Base-by-base conservation (phyloP, 371 early-diverging fungal genomes). In the Syncephalis plumigaleata region DNA sequence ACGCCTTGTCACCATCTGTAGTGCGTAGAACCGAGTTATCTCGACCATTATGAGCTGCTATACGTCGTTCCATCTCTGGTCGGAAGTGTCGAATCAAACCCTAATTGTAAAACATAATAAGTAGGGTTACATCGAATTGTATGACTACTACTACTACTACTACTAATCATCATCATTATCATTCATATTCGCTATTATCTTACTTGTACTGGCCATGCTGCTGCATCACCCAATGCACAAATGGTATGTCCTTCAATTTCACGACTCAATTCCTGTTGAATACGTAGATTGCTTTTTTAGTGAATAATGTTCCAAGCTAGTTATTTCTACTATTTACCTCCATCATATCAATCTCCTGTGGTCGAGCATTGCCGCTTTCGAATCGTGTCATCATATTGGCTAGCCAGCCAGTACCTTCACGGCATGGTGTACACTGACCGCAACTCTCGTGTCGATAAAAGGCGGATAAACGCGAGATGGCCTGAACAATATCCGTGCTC, bases 171-270 rank as follows among this genome's bases (percentile, higher is more conserved):
- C n/a, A n/a, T n/a, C n/a, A n/a, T n/a, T n/a, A n/a, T n/a, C n/a
- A n/a, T n/a, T n/a, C n/a, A n/a, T n/a, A n/a, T n/a, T n/a, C n/a
- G n/a, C n/a, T n/a, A n/a, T n/a, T n/a, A n/a, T n/a, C n/a, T n/a
- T n/a, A n/a, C 59, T 57, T 86, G 87, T 17, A 96, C 88, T 16
- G 97, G 97, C 94, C 94, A 93, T 48, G 97, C 97, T 22, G 97
- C 94, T 39, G 97, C 97, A 69, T 96, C 97, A 48, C 94, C 97
- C 65, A 96, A 65, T 37, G 95, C 97, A 63, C 97, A 96, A 53
- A 96, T 96, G 21, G 97, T 94, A 60, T 93, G 94, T 7, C 97
- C 97, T 65, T 96, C 94, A 62, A 96, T 96, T 67, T 93, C 88
- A 61, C 87, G 77, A 39, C 88, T 79, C 47, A 96, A 67, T 65